Evolutionary conservation across 2,329 filamentous ascomycete genomes (phyloP).

Genomic region (Xylaria sp.): DNA sequence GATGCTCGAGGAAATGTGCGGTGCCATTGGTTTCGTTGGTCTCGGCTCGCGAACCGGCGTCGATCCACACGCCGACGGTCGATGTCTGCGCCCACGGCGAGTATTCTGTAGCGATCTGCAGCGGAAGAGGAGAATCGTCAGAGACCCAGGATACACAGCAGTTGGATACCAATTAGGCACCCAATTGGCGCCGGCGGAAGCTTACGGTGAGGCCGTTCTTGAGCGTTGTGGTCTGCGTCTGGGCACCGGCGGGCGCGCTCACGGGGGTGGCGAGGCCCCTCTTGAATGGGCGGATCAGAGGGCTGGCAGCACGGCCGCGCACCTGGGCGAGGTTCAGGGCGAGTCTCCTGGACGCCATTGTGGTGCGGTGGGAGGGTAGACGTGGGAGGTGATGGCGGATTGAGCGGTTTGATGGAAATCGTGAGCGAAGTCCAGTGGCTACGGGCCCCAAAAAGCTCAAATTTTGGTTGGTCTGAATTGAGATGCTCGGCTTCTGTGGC

Average conservation of each 20-base stretch:
- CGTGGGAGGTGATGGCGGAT: conserved; percentile 50
- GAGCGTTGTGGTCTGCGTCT: conserved; percentile 95
- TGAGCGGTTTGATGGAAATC: conserved; percentile 66
- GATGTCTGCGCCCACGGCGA: conserved; percentile 98
- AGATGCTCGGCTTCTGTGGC: conserved; percentile 36
- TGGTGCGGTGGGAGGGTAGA: conserved; percentile 58
- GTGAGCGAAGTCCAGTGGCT: conserved; percentile 46
- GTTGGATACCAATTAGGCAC: conserved; percentile 8
- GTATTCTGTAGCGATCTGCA: conserved; percentile 95
- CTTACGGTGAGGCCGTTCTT: conserved; percentile 96
- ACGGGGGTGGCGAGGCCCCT: conserved; percentile 93
- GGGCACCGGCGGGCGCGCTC: conserved; percentile 69
- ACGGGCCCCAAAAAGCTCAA: conserved; percentile 44
- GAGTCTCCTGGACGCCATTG: conserved; percentile 96
- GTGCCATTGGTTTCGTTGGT: conserved; percentile 99
- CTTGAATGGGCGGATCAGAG: conserved; percentile 79
- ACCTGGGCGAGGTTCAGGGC: conserved; percentile 94
- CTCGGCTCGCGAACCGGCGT: conserved; percentile 97
- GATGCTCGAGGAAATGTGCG: conserved; percentile 98
- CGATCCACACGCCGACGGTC: conserved; percentile 99
- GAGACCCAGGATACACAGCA: conserved; percentile 14
- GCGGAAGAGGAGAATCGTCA: conserved; percentile 35
- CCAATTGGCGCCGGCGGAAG: conserved; percentile 47
- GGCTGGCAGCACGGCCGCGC: conserved; percentile 86
- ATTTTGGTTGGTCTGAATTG: conserved; percentile 49